Evolutionary conservation across 176 grass and related monocot genomes (phyloP).

Genomic region (Oryza punctata): DNA sequence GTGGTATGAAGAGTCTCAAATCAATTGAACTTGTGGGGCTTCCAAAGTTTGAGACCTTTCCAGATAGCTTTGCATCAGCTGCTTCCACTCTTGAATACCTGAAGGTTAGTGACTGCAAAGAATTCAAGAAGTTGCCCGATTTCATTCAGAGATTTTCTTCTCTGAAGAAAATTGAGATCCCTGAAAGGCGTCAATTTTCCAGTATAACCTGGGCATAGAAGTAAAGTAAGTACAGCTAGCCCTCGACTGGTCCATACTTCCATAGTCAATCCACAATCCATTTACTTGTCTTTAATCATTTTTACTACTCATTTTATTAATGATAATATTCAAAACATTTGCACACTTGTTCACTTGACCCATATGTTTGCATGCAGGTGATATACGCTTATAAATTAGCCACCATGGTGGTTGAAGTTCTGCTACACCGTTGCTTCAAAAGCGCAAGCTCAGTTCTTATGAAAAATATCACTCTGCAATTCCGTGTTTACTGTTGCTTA

Average conservation of each 20-base stretch:
- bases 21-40: slow-evolving; percentile 9
- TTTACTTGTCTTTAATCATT: neutral
- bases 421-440: neutral
- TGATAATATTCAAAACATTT: neutral
- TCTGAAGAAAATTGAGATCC: slow-evolving; percentile 2
- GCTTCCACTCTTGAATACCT: slow-evolving; percentile 1
- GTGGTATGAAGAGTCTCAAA: neutral
- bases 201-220: neutral
- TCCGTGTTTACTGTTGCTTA: neutral
- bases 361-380: neutral
- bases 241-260: neutral
- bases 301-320: neutral
- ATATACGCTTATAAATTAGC: neutral
- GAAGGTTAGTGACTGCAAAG: neutral
- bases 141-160: neutral
- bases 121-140: neutral
- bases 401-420: neutral
- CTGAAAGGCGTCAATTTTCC: neutral
- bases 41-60: slow-evolving; percentile 11
- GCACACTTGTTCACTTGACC: neutral
- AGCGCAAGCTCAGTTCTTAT: neutral
- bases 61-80: slow-evolving; percentile 5
- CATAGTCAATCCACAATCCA: neutral
- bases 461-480: neutral
- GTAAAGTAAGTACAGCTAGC: neutral